phyloP scores from a whole-genome alignment of 495 filamentous ascomycete genomes.

The Cercophora samala region DNA sequence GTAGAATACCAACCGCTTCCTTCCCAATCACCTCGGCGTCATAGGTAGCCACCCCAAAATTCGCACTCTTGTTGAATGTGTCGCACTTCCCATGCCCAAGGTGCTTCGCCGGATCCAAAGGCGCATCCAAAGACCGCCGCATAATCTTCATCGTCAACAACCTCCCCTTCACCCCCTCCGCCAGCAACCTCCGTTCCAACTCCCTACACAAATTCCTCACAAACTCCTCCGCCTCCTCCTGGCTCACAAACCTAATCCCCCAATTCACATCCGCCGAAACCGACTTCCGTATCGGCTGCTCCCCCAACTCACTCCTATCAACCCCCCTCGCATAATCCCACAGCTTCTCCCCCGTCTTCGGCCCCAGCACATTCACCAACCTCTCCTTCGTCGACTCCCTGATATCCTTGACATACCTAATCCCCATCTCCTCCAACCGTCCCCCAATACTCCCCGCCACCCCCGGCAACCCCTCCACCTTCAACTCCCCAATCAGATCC shows the following conservation, averaged over 20 bases:
- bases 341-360: slow-evolving; percentile 88
- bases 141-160: slow-evolving; percentile 93
- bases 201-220: slow-evolving; percentile 78
- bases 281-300: slow-evolving; percentile 75
- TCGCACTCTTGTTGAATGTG: slow-evolving; percentile 78
- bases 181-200: slow-evolving; percentile 70
- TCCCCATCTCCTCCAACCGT: slow-evolving; percentile 81
- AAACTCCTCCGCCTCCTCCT: slow-evolving; percentile 88
- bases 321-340: slow-evolving; percentile 90
- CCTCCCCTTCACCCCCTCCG: slow-evolving; percentile 79
- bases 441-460: slow-evolving; percentile 81
- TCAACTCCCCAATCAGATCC: slow-evolving; percentile 69
- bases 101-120: slow-evolving; percentile 89
- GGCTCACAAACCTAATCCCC: slow-evolving; percentile 90
- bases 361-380: slow-evolving; percentile 68
- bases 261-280: slow-evolving; percentile 97
- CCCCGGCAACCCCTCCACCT: slow-evolving; percentile 78
- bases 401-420: slow-evolving; percentile 78
- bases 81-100: slow-evolving; percentile 95
- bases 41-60: slow-evolving; percentile 80
- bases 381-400: slow-evolving; percentile 70
- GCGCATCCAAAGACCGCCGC: slow-evolving; percentile 78
- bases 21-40: slow-evolving; percentile 64
- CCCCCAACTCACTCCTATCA: slow-evolving; percentile 81
- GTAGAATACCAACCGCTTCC: slow-evolving; percentile 78